Evolutionary conservation across 805 yeast genomes (phyloP).

Genomic region (Candida sonorensis): DNA sequence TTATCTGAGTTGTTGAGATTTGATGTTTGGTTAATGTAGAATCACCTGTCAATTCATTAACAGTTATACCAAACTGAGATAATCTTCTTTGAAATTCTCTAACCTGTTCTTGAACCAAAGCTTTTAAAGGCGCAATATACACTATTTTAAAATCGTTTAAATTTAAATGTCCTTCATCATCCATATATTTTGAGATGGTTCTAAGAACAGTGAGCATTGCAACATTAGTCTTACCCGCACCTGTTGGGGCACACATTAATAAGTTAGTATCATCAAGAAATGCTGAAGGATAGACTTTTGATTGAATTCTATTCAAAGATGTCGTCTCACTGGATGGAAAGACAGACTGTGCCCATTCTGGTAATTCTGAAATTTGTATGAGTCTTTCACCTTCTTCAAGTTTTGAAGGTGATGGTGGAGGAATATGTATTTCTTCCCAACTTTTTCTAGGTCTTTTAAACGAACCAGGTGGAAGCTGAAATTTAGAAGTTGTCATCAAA

Average conservation of each 20-base stretch:
- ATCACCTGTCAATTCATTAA: slow-evolving; percentile 89
- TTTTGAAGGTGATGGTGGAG: slow-evolving; percentile 61
- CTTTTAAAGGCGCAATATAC: slow-evolving; percentile 89
- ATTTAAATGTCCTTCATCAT: slow-evolving; percentile 42
- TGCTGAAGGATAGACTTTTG: slow-evolving; percentile 74
- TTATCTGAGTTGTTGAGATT: slow-evolving; percentile 67
- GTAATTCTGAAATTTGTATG: slow-evolving; percentile 56
- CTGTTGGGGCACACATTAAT: slow-evolving; percentile 93
- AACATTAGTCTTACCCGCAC: slow-evolving; percentile 97
- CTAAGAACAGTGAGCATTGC: slow-evolving; percentile 80
- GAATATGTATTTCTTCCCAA: slow-evolving; percentile 90
- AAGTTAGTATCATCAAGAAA: slow-evolving; percentile 65
- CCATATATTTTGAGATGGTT: slow-evolving; percentile 47
- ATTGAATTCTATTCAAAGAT: slow-evolving; percentile 75
- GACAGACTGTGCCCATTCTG: slow-evolving; percentile 75
- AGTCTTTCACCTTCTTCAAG: slow-evolving; percentile 31
- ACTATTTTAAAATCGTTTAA: slow-evolving; percentile 64
- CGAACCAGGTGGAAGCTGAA: slow-evolving; percentile 78
- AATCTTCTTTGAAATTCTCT: slow-evolving; percentile 75
- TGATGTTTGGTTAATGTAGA: slow-evolving; percentile 69
- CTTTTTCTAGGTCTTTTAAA: slow-evolving; percentile 62
- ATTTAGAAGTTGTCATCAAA: slow-evolving; percentile 56
- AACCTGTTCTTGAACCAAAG: slow-evolving; percentile 92
- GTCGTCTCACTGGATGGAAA: slow-evolving; percentile 64
- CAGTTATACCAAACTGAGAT: slow-evolving; percentile 55